A percentile compares a stretch with the other conserved stretches of the same genome.
Evolutionary conservation across 2,329 filamentous ascomycete genomes (phyloP).

Genomic region (Sporothrix pallida): DNA sequence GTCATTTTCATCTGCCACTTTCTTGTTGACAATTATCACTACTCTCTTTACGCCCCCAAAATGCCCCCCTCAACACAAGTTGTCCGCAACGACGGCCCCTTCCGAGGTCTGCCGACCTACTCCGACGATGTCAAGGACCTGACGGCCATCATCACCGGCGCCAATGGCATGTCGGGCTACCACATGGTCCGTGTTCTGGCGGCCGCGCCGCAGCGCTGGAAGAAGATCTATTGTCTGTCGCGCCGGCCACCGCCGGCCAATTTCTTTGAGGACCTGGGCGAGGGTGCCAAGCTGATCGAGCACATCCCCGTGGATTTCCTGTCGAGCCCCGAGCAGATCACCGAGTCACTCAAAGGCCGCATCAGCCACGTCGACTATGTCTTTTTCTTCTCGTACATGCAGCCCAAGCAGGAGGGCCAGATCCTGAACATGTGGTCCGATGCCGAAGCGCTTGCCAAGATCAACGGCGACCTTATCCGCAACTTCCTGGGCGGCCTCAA

Average conservation of each 20-base stretch:
- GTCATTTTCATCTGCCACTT: not conserved
- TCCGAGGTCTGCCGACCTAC: slow-evolving; percentile 23
- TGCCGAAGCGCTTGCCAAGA: slow-evolving; percentile 55
- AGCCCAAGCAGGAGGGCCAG: slow-evolving; percentile 46
- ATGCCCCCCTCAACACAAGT: slow-evolving; percentile 24
- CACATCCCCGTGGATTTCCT: slow-evolving; percentile 49
- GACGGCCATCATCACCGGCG: slow-evolving; percentile 26
- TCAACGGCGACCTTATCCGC: slow-evolving; percentile 52
- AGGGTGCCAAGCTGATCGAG: slow-evolving; percentile 47
- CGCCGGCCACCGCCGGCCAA: slow-evolving; percentile 51
- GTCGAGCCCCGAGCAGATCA: slow-evolving; percentile 42
- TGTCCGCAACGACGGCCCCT: slow-evolving; percentile 21
- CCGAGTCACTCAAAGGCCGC: slow-evolving; percentile 22
- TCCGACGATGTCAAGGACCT: slow-evolving; percentile 22
- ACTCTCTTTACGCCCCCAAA: not conserved
- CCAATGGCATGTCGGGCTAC: slow-evolving; percentile 30
- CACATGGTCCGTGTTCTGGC: slow-evolving; percentile 55
- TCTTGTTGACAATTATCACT: not conserved
- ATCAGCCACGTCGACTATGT: slow-evolving; percentile 46
- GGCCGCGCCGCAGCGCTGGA: slow-evolving; percentile 55
- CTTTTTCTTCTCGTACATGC: slow-evolving; percentile 63
- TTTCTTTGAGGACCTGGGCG: slow-evolving; percentile 41
- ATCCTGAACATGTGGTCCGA: slow-evolving; percentile 53
- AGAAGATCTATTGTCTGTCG: slow-evolving; percentile 57
- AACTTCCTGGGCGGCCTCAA: slow-evolving; percentile 56